Conservation (phyloP, 192 early-diverging fungal species). For the Backusella tuberculispora region DNA sequence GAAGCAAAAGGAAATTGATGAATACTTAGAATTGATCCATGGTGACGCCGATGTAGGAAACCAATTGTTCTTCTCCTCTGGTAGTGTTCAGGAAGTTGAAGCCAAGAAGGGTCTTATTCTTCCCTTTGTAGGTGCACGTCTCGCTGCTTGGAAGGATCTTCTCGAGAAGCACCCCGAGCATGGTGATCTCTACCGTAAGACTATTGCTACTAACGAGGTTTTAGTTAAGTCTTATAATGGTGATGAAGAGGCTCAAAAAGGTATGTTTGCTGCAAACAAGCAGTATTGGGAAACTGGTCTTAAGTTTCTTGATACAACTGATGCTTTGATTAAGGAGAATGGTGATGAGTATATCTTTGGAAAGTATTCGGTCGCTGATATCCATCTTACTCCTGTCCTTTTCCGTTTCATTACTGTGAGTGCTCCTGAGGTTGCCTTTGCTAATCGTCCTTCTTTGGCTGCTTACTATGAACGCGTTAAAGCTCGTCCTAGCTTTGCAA, state of each 20-base stretch:
- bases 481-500: constrained; percentile 22
- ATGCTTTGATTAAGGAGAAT: background rate
- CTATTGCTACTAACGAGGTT: background rate
- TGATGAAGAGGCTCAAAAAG: background rate
- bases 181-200: constrained; percentile 1
- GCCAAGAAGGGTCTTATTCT: constrained; percentile 4
- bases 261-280: background rate
- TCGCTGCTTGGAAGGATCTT: background rate
- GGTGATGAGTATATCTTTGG: constrained; percentile 19
- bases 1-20: background rate
- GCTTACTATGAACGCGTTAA: constrained; percentile 19
- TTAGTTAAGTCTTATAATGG: background rate
- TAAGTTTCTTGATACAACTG: constrained; percentile 16
- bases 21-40: background rate
- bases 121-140: constrained; percentile 11
- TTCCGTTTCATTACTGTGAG: constrained; percentile 8
- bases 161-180: constrained; percentile 11
- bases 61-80: constrained; percentile 15
- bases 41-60: constrained; percentile 18
- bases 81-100: background rate
- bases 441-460: constrained; percentile 15
- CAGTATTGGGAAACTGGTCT: background rate
- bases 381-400: constrained; percentile 24
- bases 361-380: constrained; percentile 18
- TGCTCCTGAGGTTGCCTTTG: constrained; percentile 1